Evolutionary conservation across 176 grass and related monocot species (phyloP), one percentile per base, ranked within the genome.

Genomic region (Carex littledalei): DNA sequence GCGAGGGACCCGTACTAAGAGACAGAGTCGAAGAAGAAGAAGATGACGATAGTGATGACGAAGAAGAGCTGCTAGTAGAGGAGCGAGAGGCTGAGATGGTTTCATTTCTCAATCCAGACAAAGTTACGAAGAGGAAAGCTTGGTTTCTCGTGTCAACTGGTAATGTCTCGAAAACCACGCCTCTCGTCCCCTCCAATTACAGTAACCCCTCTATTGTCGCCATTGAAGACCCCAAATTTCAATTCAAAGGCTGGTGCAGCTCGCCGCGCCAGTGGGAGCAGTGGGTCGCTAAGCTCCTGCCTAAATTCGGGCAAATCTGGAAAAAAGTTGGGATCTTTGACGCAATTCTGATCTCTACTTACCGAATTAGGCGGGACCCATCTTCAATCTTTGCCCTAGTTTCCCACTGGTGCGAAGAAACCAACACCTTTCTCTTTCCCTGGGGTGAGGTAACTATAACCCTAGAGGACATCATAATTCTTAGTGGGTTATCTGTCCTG

Each of bases 381-480:
- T 34, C 86, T 39, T 39, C 61, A 4, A 29, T 98, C 1, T 86
- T 94, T 43, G 79, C 91, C 67, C 72, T 94, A 67, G 77, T 90
- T 76, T 88, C 89, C 54, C 90, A 91, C 83, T 98, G 95, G 95
- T 93, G 31, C 34, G 85, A 87, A 17, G 20, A 74, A 50, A 94
- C 95, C 43, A 86, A 59, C 76, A 86, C 91, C 57, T 94, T 98
- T 43, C 87, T 89, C 68, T 94, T 98, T 71, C 95, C 95, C 8
- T 98, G 95, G 95, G 95, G 87, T 39, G 93, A 98, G 88, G 89
- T 91, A 67, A 98, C 95, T 47, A 21, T 98, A 29, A 90, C 91
- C 3, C 85, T 98, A 62, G 85, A 94, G 37, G 95, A 98, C 75
- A 74, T 86, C 39, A 83, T 88, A 60, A 37, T 88, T 50, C 89